A percentile compares a stretch with the other conserved stretches of the same genome.
Conservation (phyloP, 192 early-diverging fungal genomes). For the Rhizoclosmatium globosum region DNA sequence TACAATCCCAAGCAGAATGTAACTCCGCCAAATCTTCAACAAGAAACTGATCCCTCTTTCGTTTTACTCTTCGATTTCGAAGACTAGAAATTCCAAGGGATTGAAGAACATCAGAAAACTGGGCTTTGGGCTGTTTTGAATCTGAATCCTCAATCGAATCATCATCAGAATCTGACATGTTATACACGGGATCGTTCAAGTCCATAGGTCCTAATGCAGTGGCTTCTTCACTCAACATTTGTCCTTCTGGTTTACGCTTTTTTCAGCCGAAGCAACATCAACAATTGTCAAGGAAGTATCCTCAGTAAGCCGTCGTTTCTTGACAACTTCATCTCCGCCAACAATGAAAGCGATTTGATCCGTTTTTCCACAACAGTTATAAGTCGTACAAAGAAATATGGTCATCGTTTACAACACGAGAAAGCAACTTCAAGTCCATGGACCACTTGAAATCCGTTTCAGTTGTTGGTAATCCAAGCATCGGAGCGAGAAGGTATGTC, state of each 20-base stretch:
- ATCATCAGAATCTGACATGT: neutral
- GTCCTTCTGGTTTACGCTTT: no score
- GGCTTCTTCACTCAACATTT: neutral
- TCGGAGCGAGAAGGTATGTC: slow-evolving; percentile 35
- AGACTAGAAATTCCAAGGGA: neutral
- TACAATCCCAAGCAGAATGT: neutral
- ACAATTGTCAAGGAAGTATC: neutral
- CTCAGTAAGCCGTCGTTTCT: slow-evolving; percentile 23
- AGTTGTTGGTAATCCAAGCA: slow-evolving; percentile 15
- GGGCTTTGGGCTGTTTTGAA: neutral
- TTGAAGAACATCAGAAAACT: slow-evolving; percentile 6
- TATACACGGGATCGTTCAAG: slow-evolving; percentile 11
- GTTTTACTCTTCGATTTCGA: neutral
- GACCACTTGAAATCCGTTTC: slow-evolving; percentile 31
- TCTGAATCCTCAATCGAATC: neutral
- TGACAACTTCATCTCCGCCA: neutral
- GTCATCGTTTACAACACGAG: slow-evolving; percentile 18
- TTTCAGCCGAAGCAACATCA: no score
- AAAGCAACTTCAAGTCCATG: slow-evolving; percentile 45
- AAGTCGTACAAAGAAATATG: slow-evolving; percentile 42
- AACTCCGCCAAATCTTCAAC: neutral
- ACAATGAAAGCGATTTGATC: neutral
- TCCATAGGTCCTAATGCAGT: slow-evolving; percentile 1
- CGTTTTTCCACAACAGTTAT: slow-evolving; percentile 16
- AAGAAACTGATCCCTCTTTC: neutral